Base-by-base conservation (phyloP, 2,329 filamentous ascomycete genomes). In the Sporothrix pseudoabietina region DNA sequence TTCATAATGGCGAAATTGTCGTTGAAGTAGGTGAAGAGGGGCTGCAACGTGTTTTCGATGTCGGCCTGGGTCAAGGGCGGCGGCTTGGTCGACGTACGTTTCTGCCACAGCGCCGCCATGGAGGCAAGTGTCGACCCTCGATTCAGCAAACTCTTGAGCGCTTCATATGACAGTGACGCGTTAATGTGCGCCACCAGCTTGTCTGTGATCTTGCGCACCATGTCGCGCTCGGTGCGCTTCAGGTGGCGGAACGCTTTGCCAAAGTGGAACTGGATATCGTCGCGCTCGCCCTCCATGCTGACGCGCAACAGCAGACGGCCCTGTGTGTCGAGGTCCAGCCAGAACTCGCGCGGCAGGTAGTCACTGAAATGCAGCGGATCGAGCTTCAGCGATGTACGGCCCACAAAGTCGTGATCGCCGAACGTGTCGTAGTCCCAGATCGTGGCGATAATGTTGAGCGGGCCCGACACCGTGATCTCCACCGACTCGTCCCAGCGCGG, bases 1-100 rank as follows among this genome's bases (percentile, higher is more conserved):
- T 98, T 98, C 94, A 99, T 97, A 77, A 98, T 97, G 74, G 94
- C 94, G 82, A 99, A 99, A 79, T 99, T 99, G 80, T 98, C 95
- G 80, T 99, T 93, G 80, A 99, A 99, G 81, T 99, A 99, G 71
- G 90, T 88, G 80, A 98, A 96, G 0, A 99, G 87, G 4, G 94
- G 92, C 77, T 92, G 90, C 14, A 99, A 84, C 0, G 94, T 94
- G 77, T 91, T 91, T 76, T 93, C 91, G 26, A 97, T 87, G 74
- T 98, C 94, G 7, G 86, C 87, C 44, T 89, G 88, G 0, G 93
- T 91, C 10, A 91, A 44, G 22, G 44, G 85, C 0, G 87, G 86
- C 66, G 89, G 85, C 61, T 85, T 79, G 7, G 84, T 82, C 0
- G 88, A 88, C 71, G 85, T 82, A 47, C 88, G 84, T 79, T 89